Percentiles rank a stretch among this genome's conserved stretches.
phyloP scores from a whole-genome alignment of 2,329 filamentous ascomycete genomes.

The Aspergillus quadrilineatus region DNA sequence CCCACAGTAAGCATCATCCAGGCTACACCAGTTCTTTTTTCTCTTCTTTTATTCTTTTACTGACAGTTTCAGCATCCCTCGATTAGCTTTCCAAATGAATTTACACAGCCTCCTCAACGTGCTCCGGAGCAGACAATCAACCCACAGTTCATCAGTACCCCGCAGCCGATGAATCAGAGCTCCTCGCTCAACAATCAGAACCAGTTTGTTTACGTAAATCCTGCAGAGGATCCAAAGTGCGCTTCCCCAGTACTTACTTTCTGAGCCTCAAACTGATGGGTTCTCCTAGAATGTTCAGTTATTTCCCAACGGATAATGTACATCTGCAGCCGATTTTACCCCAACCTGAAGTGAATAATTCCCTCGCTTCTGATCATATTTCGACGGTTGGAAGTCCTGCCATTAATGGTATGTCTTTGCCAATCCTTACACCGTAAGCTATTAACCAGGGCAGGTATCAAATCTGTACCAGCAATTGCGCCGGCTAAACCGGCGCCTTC shows the following conservation, averaged over 20 bases:
- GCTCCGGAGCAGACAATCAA: constrained; percentile 39
- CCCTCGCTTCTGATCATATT: constrained; percentile 2
- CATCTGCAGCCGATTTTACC: constrained; percentile 23
- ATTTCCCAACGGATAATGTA: constrained; percentile 30
- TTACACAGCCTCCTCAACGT: constrained; percentile 22
- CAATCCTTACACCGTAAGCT: not conserved
- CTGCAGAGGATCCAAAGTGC: constrained; percentile 30
- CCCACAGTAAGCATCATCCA: constrained; percentile 22
- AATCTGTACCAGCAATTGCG: constrained; percentile 8
- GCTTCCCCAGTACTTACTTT: constrained; percentile 1
- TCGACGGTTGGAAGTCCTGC: constrained; percentile 6
- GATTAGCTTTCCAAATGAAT: constrained; percentile 34
- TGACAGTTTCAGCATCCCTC: constrained; percentile 24
- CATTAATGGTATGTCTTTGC: constrained; percentile 16
- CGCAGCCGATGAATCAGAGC: constrained; percentile 26
- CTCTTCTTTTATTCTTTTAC: not conserved
- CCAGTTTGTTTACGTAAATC: constrained; percentile 30
- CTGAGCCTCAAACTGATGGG: constrained; percentile 3
- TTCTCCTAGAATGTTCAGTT: constrained; percentile 24
- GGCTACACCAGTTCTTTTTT: not conserved
- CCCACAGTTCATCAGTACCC: constrained; percentile 38
- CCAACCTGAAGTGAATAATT: constrained; percentile 6
- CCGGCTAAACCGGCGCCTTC: constrained; percentile 17
- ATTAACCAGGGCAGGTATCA: constrained; percentile 16
- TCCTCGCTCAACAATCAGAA: constrained; percentile 27